These are phyloP conservation scores for Ceratobasidium sp. DNA, from an alignment of 1,284 basidiomycete species.

Conservation along the genomic window DNA sequence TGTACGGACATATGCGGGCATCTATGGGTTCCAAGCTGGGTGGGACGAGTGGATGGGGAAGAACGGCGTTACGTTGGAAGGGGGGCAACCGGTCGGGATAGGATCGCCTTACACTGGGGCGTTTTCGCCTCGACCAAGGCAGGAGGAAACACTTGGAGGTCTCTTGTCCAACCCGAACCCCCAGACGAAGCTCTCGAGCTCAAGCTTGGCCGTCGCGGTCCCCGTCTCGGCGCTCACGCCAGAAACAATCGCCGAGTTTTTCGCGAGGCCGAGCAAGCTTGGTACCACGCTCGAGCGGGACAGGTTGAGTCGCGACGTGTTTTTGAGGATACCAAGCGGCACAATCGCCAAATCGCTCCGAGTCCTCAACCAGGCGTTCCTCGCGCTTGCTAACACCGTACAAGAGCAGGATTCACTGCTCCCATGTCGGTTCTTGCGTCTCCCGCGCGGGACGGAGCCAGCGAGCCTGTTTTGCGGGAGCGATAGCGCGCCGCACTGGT, in stretches of 20 bases:
- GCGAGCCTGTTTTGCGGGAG: slow-evolving; percentile 65
- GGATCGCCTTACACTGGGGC: slow-evolving; percentile 33
- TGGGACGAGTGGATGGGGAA: slow-evolving; percentile 67
- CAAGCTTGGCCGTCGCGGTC: slow-evolving; percentile 10
- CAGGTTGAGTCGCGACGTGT: slow-evolving; percentile 27
- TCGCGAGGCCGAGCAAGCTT: slow-evolving; percentile 21
- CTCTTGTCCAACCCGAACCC: slow-evolving; percentile 1
- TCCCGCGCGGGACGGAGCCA: slow-evolving; percentile 35
- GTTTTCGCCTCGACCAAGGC: slow-evolving; percentile 35
- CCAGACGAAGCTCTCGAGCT: background rate
- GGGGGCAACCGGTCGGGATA: background rate
- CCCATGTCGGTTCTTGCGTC: slow-evolving; percentile 20
- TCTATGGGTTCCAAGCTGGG: slow-evolving; percentile 67
- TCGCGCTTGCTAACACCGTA: slow-evolving; percentile 16
- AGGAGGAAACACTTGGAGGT: slow-evolving; percentile 10
- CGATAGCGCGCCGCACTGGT: slow-evolving; percentile 78
- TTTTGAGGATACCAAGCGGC: slow-evolving; percentile 16
- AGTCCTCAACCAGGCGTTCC: slow-evolving; percentile 26
- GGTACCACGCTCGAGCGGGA: slow-evolving; percentile 37
- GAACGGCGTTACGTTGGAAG: slow-evolving; percentile 1
- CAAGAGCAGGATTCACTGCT: background rate
- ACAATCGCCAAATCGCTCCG: slow-evolving; percentile 40
- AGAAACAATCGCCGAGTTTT: slow-evolving; percentile 35
- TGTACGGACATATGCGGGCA: slow-evolving; percentile 69
- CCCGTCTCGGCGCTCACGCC: slow-evolving; percentile 31